Percentiles rank a stretch among this genome's conserved stretches.
phyloP scores from a whole-genome alignment of 1,284 basidiomycete species.

The Apiotrichum montevideense region DNA sequence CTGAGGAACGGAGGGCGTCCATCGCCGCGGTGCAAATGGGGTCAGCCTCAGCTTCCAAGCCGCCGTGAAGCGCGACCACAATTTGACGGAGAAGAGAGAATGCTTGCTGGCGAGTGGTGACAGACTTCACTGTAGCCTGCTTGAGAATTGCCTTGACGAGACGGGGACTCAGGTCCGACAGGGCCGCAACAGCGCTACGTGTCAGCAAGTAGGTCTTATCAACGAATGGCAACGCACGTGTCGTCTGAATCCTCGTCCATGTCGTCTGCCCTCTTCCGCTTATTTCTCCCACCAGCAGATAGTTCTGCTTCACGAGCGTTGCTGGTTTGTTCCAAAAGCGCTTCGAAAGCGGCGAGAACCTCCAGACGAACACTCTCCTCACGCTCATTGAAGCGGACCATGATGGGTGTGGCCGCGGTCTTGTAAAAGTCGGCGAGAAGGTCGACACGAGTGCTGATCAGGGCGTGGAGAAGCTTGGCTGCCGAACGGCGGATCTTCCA shows the following conservation, averaged over 20 bases:
- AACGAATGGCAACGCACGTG: conserved; percentile 49
- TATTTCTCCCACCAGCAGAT: conserved; percentile 30
- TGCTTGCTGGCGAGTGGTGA: conserved; percentile 75
- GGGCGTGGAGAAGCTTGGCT: conserved; percentile 77
- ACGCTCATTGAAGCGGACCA: conserved; percentile 85
- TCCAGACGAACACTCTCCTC: conserved; percentile 95
- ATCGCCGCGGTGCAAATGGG: conserved; percentile 47
- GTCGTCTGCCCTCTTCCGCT: conserved; percentile 66
- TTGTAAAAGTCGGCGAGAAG: conserved; percentile 71
- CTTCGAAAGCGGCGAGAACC: conserved; percentile 78
- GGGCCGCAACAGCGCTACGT: conserved; percentile 16
- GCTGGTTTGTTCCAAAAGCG: conserved; percentile 70
- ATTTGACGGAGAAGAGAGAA: conserved; percentile 73
- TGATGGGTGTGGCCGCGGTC: conserved; percentile 76
- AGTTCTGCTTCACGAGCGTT: conserved; percentile 29
- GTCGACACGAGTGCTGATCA: conserved; percentile 83
- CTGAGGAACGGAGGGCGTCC: conserved; percentile 49
- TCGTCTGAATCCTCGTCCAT: conserved; percentile 55
- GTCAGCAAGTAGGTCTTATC: background rate
- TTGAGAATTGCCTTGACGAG: conserved; percentile 75
- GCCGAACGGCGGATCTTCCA: conserved; percentile 95
- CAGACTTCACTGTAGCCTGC: conserved; percentile 78
- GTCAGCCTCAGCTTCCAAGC: conserved; percentile 64
- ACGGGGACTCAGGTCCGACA: conserved; percentile 66
- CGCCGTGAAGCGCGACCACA: conserved; percentile 74